A percentile compares a stretch with the other conserved stretches of the same genome.
Conservation (phyloP, 345 rosid genomes). For the Mangifera indica region DNA sequence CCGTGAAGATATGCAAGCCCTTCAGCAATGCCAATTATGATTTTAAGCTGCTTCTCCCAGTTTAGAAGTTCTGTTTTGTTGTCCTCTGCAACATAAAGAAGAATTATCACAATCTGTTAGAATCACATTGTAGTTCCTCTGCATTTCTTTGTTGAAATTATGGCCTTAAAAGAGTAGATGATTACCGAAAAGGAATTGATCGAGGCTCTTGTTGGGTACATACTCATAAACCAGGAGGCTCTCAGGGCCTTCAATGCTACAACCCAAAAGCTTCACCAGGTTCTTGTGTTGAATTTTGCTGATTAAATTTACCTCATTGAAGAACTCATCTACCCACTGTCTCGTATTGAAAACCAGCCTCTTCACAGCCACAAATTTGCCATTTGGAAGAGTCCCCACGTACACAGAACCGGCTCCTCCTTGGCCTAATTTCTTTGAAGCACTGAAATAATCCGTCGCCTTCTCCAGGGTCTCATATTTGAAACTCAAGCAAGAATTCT, state of each 20-base stretch:
- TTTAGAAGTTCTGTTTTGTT: conserved; percentile 22
- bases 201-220: conserved; percentile 51
- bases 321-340: conserved; percentile 63
- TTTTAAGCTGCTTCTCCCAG: conserved; percentile 42
- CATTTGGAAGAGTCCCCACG: conserved; percentile 43
- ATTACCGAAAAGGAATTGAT: conserved; percentile 53
- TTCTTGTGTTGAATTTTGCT: conserved; percentile 54
- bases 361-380: conserved; percentile 46
- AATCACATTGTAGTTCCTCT: background rate
- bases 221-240: conserved; percentile 58
- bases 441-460: conserved; percentile 47
- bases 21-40: conserved; percentile 48
- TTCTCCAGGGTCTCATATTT: conserved; percentile 53
- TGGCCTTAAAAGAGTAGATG: background rate
- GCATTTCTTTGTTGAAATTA: background rate
- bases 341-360: conserved; percentile 49
- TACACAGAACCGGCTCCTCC: conserved; percentile 56
- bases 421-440: conserved; percentile 47
- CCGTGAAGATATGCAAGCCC: conserved; percentile 59
- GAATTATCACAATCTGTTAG: background rate
- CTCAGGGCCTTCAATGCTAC: conserved; percentile 67
- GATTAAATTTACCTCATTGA: conserved; percentile 54
- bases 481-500: conserved; percentile 32
- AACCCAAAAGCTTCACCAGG: conserved; percentile 52
- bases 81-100: conserved; percentile 31